Percentiles rank a stretch among this genome's conserved stretches.
These are phyloP conservation scores for Xylaria scruposa DNA, from an alignment of 495 filamentous ascomycete species.

Conservation along the genomic window DNA sequence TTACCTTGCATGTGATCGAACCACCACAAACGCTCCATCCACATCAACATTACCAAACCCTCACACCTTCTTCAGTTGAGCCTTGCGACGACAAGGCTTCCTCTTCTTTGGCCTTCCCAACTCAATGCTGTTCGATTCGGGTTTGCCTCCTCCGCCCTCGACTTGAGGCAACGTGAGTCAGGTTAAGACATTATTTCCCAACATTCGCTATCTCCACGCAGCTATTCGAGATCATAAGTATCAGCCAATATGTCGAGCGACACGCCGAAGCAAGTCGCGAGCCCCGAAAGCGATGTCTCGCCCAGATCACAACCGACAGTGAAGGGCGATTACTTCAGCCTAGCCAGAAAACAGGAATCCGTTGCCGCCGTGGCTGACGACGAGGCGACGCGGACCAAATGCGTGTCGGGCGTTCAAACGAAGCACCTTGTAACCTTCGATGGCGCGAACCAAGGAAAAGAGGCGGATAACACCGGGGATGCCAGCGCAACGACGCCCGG, in stretches of 20 bases:
- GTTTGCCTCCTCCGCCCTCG: conserved; percentile 56
- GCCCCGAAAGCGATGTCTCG: conserved; percentile 49
- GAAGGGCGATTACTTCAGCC: conserved; percentile 49
- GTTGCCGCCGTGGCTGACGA: conserved; percentile 21
- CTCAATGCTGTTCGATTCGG: conserved; percentile 51
- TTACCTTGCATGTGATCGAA: conserved; percentile 22
- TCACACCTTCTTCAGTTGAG: conserved; percentile 5
- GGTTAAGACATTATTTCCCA: conserved; percentile 42
- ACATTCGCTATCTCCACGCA: conserved; percentile 20
- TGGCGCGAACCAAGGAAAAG: conserved; percentile 32
- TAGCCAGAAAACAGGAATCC: conserved; percentile 32
- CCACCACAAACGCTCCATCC: not conserved
- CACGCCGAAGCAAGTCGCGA: conserved; percentile 38
- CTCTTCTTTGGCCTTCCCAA: conserved; percentile 18
- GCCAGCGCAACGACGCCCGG: conserved; percentile 42
- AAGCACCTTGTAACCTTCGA: conserved; percentile 27
- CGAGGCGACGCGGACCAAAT: conserved; percentile 30
- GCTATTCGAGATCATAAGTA: not conserved
- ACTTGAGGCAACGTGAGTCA: conserved; percentile 50
- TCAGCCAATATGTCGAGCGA: conserved; percentile 37
- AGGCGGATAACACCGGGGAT: conserved; percentile 38
- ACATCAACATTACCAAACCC: not conserved
- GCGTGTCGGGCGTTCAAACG: conserved; percentile 25
- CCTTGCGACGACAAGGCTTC: conserved; percentile 15
- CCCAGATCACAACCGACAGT: conserved; percentile 43